Base-by-base conservation (phyloP, 1,284 basidiomycete species). In the Filobasidium uniguttulatum region DNA sequence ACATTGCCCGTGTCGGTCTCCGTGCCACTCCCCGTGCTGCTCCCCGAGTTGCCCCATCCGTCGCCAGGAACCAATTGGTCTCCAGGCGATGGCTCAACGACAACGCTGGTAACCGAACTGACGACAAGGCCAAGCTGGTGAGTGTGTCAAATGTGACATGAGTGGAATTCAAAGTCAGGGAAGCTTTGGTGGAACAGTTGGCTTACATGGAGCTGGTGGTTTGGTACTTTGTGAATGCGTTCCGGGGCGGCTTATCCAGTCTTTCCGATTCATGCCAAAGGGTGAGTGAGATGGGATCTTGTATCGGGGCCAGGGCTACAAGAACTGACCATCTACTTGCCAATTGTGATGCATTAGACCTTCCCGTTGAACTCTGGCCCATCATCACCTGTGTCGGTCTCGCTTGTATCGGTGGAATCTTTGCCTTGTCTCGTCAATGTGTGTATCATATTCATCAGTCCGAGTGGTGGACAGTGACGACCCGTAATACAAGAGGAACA, bases 291-390 rank as follows among this genome's bases (percentile, higher is more conserved):
- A 22, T 15, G 8, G 1, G 2, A 14, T 14, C 14, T 15, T 1
- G 19, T 3, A 23, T 10, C 35, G 17, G 26, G n/a, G n/a, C n/a
- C n/a, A n/a, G 19, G 14, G 20, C 1, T n/a, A 19, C 14, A 17
- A 31, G 12, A 8, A 19, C 22, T 29, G 5, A 17, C 22, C 8
- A 34, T 44, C 45, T 8, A 53, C 6, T 23, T 14, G 9, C 17
- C 37, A 14, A n/a, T 31, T 23, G 34, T n/a, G 12, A n/a, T 15
- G 12, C 25, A 38, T 20, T 22, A 68, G 67, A 69, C 57, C 60
- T 69, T 45, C 67, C 67, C 45, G 62, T 67, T 49, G 67, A 69
- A 59, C 62, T 68, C 23, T 69, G 68, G 58, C 67, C 67, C 9
- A 65, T 69, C 58, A 62, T 59, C 23, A 64, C 67, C 44, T 62